Conservation (phyloP, 2,329 filamentous ascomycete species). For the Penicillium sp. region DNA sequence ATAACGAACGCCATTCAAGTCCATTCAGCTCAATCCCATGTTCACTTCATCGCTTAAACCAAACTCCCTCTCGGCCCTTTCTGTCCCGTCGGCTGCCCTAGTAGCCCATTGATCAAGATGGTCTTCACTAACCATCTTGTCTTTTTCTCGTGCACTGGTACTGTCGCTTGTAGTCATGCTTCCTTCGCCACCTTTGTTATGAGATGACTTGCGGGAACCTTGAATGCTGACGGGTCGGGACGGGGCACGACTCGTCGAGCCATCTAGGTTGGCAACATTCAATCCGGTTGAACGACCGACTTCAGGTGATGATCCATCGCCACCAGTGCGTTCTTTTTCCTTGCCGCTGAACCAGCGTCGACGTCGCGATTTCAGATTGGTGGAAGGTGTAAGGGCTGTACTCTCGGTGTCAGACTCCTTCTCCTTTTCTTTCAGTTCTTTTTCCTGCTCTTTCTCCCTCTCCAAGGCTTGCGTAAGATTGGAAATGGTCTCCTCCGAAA, state of each 20-base stretch:
- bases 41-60: conserved; percentile 76
- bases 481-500: conserved; percentile 40
- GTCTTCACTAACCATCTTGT: conserved; percentile 40
- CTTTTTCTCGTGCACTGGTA: conserved; percentile 34
- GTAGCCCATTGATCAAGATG: conserved; percentile 49
- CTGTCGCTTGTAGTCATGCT: conserved; percentile 29
- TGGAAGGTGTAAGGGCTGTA: conserved; percentile 26
- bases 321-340: conserved; percentile 26
- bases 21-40: conserved; percentile 67
- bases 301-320: conserved; percentile 17
- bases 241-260: conserved; percentile 6
- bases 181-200: conserved; percentile 21
- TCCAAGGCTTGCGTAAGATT: conserved; percentile 26
- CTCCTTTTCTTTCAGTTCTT: conserved; percentile 11
- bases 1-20: neutral
- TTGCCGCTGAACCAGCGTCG: conserved; percentile 38
- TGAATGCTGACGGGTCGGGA: conserved; percentile 32
- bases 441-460: conserved; percentile 18
- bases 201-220: conserved; percentile 25
- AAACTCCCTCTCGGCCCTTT: conserved; percentile 54
- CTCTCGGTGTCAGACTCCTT: conserved; percentile 25
- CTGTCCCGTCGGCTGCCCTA: conserved; percentile 51
- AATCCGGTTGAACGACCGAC: conserved; percentile 14
- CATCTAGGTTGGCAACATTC: conserved; percentile 7
- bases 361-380: conserved; percentile 28